phyloP scores from a whole-genome alignment of 1,284 basidiomycete species.

The Mycosarcoma maydis region DNA sequence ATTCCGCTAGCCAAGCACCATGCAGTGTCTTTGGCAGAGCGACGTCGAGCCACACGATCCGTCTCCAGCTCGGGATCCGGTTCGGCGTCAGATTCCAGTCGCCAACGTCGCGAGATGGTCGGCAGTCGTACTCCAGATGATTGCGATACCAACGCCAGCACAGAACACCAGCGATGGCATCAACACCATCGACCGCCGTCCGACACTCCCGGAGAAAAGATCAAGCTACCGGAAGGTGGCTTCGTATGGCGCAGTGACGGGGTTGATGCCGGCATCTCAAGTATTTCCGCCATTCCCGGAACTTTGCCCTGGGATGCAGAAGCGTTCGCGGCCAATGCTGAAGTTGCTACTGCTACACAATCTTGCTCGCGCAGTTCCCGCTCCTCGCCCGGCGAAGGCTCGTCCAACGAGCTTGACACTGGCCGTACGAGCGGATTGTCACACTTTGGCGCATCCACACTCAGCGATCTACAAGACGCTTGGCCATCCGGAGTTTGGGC shows the following conservation, averaged over 20 bases:
- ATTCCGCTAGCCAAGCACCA: conserved; percentile 18
- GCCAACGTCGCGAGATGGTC: conserved; percentile 4
- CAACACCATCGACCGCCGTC: conserved; percentile 48
- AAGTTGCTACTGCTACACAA: conserved; percentile 9
- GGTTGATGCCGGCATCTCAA: conserved; percentile 30
- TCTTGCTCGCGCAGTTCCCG: conserved; percentile 22
- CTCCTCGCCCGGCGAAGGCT: conserved; percentile 31
- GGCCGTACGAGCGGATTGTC: conserved; percentile 6
- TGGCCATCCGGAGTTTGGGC: conserved; percentile 46
- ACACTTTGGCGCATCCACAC: conserved; percentile 37
- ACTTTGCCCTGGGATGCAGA: conserved; percentile 36
- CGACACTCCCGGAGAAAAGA: conserved; percentile 24
- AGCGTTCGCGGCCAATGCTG: conserved; percentile 38
- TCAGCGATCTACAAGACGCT: conserved; percentile 44
- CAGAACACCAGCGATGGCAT: conserved; percentile 55
- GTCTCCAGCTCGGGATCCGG: conserved; percentile 22
- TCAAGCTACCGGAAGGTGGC: conserved; percentile 51
- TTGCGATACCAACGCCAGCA: conserved; percentile 25
- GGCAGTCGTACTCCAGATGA: conserved; percentile 32
- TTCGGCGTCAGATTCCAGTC: conserved; percentile 20
- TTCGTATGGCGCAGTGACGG: conserved; percentile 55
- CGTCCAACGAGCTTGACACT: conserved; percentile 34
- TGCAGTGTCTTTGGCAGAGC: not conserved
- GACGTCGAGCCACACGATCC: conserved; percentile 10
- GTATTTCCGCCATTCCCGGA: conserved; percentile 16